These are phyloP conservation scores for Mycena sanguinolenta DNA, from an alignment of 768 basidiomycete species.

Conservation along the genomic window DNA sequence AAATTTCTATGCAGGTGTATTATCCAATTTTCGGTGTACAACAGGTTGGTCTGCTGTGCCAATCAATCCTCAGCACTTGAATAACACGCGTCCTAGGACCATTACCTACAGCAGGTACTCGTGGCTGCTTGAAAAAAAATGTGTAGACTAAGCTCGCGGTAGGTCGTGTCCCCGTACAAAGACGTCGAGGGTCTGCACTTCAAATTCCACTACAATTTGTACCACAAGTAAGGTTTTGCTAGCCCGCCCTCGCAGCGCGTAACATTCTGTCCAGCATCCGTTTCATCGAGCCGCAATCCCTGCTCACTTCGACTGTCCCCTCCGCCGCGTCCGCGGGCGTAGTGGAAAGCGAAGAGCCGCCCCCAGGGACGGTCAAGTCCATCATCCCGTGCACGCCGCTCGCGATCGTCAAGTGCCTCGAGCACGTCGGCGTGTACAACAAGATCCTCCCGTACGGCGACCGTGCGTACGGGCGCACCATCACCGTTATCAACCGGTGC, in stretches of 20 bases:
- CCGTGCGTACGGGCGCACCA: conserved; percentile 91
- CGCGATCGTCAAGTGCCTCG: conserved; percentile 95
- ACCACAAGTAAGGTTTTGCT: conserved; percentile 81
- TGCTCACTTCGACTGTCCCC: conserved; percentile 63
- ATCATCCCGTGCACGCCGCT: conserved; percentile 98
- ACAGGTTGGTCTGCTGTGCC: conserved; percentile 69
- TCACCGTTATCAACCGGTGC: conserved; percentile 95
- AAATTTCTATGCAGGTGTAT: conserved; percentile 74
- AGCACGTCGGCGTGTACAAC: conserved; percentile 94
- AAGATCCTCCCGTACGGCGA: conserved; percentile 93
- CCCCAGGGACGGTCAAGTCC: conserved; percentile 91
- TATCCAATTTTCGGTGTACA: conserved; percentile 95
- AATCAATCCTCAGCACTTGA: conserved; percentile 15
- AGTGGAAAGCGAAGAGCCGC: conserved; percentile 71
- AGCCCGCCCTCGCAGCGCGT: neutral
- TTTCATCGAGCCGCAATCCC: conserved; percentile 85
- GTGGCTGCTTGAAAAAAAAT: neutral
- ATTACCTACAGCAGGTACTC: conserved; percentile 93
- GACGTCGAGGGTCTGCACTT: conserved; percentile 98
- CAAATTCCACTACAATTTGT: conserved; percentile 95
- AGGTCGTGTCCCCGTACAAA: conserved; percentile 96
- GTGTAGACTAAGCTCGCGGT: conserved; percentile 17
- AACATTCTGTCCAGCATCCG: conserved; percentile 77
- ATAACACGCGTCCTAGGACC: conserved; percentile 69
- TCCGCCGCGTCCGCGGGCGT: conserved; percentile 50